Conservation (phyloP, 441 rosid genomes). For the Geranium incanum region DNA sequence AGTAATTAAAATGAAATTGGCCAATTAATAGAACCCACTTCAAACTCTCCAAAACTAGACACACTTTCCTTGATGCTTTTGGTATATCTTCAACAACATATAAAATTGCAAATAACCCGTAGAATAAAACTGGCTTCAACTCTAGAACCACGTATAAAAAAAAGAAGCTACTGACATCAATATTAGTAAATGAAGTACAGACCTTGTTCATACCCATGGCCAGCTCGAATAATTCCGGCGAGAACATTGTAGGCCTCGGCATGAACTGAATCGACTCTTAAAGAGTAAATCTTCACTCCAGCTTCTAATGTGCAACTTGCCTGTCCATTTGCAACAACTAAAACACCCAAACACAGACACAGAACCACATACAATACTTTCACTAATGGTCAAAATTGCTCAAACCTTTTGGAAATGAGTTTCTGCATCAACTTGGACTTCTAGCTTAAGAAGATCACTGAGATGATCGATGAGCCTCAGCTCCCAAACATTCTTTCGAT, state of each 20-base stretch:
- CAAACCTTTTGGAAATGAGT: slow-evolving; percentile 81
- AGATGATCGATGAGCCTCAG: slow-evolving; percentile 84
- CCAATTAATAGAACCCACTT: not conserved
- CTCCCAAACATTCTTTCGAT: slow-evolving; percentile 92
- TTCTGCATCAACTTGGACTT: slow-evolving; percentile 64
- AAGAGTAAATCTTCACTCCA: slow-evolving; percentile 83
- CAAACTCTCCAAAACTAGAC: not conserved
- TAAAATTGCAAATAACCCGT: not conserved
- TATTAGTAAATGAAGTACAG: not conserved
- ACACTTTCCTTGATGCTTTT: not conserved
- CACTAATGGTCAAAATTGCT: not conserved
- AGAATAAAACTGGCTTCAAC: not conserved
- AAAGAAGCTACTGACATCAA: not conserved
- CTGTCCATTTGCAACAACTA: slow-evolving; percentile 28
- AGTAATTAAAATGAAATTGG: not conserved
- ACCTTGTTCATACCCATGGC: slow-evolving; percentile 60
- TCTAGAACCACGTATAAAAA: slow-evolving; percentile 20
- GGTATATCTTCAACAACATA: not conserved
- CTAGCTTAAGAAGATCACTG: slow-evolving; percentile 65
- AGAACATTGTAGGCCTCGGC: slow-evolving; percentile 92
- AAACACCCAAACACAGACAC: not conserved
- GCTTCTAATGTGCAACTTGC: slow-evolving; percentile 96
- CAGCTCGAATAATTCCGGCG: slow-evolving; percentile 79
- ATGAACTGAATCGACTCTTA: slow-evolving; percentile 84
- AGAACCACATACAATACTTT: not conserved